Conservation (phyloP, 2,329 filamentous ascomycete species). For the Macrophomina tecta region DNA sequence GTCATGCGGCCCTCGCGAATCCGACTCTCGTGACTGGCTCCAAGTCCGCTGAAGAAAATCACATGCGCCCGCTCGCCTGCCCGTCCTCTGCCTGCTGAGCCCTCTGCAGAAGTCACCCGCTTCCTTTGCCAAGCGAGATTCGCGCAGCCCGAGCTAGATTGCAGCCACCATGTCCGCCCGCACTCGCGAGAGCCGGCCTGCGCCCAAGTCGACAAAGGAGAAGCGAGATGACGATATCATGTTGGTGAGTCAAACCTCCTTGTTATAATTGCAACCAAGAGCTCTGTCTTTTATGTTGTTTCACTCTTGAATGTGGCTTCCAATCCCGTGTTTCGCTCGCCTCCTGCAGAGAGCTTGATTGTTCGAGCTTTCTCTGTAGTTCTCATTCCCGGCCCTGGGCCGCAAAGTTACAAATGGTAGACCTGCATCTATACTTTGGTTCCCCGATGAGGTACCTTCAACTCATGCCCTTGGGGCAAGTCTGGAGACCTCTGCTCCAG, state of each 20-base stretch:
- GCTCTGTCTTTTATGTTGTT: background rate
- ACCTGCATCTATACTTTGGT: too few species aligned
- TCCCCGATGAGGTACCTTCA: too few species aligned
- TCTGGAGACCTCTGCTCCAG: too few species aligned
- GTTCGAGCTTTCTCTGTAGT: too few species aligned
- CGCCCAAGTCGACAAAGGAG: conserved; percentile 28
- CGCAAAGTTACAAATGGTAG: too few species aligned
- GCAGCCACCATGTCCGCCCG: conserved; percentile 8
- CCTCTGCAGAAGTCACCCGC: conserved; percentile 4
- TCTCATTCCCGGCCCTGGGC: too few species aligned
- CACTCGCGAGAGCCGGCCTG: conserved; percentile 9
- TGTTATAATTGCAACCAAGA: background rate
- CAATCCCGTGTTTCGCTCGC: background rate
- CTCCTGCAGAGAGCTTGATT: background rate
- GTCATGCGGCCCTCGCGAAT: background rate
- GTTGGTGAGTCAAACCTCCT: conserved; percentile 30
- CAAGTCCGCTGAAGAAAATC: background rate
- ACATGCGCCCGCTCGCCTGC: background rate
- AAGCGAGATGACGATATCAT: conserved; percentile 44
- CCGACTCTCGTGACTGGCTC: background rate
- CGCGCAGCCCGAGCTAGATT: conserved; percentile 4
- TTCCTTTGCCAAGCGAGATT: conserved; percentile 22
- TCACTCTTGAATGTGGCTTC: background rate
- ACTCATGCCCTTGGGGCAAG: too few species aligned
- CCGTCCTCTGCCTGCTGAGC: background rate